Evolutionary conservation across 257 asterid genomes (phyloP).

Genomic region (Scutellaria baicalensis): DNA sequence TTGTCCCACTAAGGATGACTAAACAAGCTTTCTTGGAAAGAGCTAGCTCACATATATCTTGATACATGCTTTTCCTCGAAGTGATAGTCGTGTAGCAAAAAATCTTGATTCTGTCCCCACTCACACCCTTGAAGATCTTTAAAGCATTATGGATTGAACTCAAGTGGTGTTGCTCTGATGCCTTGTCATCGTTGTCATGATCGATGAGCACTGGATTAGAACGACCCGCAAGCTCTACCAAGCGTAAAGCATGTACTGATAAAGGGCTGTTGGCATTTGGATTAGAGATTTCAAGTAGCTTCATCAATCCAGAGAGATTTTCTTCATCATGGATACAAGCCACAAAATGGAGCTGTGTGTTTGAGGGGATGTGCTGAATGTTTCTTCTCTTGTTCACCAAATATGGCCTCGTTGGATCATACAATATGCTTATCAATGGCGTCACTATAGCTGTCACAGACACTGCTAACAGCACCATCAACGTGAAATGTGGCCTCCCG

Average conservation of each 20-base stretch:
- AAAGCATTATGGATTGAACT: constrained; percentile 41
- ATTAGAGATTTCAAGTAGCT: constrained; percentile 41
- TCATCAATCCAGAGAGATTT: constrained; percentile 34
- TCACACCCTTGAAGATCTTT: constrained; percentile 31
- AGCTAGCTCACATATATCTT: constrained; percentile 71
- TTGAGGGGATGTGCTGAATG: constrained; percentile 60
- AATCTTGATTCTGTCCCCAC: constrained; percentile 25
- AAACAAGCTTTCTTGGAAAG: constrained; percentile 47
- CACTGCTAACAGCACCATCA: constrained; percentile 38
- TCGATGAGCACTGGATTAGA: constrained; percentile 55
- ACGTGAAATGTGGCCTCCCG: constrained; percentile 34
- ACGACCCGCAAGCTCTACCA: constrained; percentile 56
- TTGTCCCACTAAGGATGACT: constrained; percentile 22
- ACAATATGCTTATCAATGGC: constrained; percentile 51
- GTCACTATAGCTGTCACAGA: constrained; percentile 37
- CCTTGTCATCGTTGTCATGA: constrained; percentile 28
- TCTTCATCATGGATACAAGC: constrained; percentile 51
- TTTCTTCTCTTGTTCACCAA: constrained; percentile 57
- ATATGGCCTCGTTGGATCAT: constrained; percentile 72
- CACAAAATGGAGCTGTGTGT: constrained; percentile 38
- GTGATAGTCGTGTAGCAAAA: constrained; percentile 44
- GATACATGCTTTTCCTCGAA: constrained; percentile 55
- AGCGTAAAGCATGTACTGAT: constrained; percentile 38
- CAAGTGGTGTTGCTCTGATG: neutral
- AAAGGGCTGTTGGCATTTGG: constrained; percentile 40